Percentiles rank a stretch among this genome's conserved stretches.
These are phyloP conservation scores for Penicillium sp. DNA, from an alignment of 2,329 filamentous ascomycete genomes.

Conservation along the genomic window DNA sequence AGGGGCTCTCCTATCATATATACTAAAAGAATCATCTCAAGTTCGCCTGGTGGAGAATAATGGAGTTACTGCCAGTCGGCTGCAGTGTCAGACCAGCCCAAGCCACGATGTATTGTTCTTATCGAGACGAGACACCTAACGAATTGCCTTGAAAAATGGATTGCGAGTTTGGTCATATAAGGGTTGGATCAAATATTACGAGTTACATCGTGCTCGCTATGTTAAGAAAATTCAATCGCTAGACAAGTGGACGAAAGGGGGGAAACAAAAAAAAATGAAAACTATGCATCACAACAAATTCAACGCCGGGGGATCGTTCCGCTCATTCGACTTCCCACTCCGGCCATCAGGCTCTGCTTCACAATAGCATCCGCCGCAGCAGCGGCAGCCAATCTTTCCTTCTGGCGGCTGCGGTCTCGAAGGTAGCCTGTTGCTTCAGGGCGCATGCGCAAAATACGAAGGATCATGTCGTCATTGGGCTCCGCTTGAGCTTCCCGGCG, in stretches of 20 bases:
- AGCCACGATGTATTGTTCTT: too few species aligned
- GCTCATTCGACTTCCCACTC: slow-evolving; percentile 53
- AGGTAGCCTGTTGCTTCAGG: slow-evolving; percentile 85
- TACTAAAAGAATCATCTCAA: too few species aligned
- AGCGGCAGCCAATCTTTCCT: slow-evolving; percentile 84
- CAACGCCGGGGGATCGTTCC: slow-evolving; percentile 40
- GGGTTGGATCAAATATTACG: slow-evolving; percentile 11
- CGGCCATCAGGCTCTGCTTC: slow-evolving; percentile 74
- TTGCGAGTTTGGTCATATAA: background rate
- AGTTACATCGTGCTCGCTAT: slow-evolving; percentile 8
- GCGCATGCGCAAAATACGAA: slow-evolving; percentile 90
- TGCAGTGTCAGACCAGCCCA: too few species aligned
- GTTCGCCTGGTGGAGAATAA: too few species aligned
- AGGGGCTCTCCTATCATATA: too few species aligned
- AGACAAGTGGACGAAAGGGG: slow-evolving; percentile 2
- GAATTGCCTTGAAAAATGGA: too few species aligned
- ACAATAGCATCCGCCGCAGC: slow-evolving; percentile 94
- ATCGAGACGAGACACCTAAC: too few species aligned
- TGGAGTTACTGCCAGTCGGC: too few species aligned
- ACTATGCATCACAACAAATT: slow-evolving; percentile 11
- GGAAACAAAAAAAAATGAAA: slow-evolving; percentile 2
- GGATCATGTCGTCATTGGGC: slow-evolving; percentile 95
- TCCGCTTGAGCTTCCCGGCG: slow-evolving; percentile 93
- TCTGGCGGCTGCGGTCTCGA: slow-evolving; percentile 85
- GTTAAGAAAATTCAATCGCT: slow-evolving; percentile 7